Conservation (phyloP, 176 grass and related monocot genomes). For the Saccharum officinarum region DNA sequence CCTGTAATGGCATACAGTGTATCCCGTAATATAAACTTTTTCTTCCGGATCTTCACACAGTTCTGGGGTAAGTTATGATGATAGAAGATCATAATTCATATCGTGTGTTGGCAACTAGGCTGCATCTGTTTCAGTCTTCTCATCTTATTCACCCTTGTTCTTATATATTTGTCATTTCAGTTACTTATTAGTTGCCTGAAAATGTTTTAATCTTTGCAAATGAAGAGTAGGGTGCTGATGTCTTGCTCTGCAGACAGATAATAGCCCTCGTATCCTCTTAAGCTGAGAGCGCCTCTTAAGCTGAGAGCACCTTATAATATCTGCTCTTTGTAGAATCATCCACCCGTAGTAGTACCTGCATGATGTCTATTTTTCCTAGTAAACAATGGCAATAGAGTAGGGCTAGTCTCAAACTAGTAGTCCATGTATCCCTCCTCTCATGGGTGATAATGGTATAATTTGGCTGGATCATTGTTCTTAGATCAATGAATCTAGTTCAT, state of each 20-base stretch:
- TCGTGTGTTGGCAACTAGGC: not conserved
- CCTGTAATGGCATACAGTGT: conserved; percentile 89
- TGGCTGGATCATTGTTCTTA: not conserved
- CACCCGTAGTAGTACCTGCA: not conserved
- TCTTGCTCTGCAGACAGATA: conserved; percentile 1
- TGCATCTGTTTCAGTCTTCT: conserved; percentile 1
- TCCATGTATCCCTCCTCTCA: not conserved
- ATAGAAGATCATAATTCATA: conserved; percentile 40
- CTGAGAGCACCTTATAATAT: not conserved
- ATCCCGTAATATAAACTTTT: conserved; percentile 83
- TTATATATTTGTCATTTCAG: not conserved
- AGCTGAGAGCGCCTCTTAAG: not conserved
- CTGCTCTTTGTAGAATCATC: not conserved
- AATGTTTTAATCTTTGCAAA: not conserved
- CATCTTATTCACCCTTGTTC: not conserved
- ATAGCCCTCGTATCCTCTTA: not conserved
- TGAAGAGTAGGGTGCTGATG: not conserved
- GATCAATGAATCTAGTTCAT: conserved; percentile 2
- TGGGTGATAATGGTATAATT: not conserved
- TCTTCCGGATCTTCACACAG: conserved; percentile 92
- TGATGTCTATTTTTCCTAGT: not conserved
- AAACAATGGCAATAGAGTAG: not conserved
- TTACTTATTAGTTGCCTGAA: not conserved
- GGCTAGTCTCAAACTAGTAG: not conserved
- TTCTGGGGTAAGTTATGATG: conserved; percentile 78